Evolutionary conservation across 208 protist species (phyloP).

Genomic region (Lotmaria passim): DNA sequence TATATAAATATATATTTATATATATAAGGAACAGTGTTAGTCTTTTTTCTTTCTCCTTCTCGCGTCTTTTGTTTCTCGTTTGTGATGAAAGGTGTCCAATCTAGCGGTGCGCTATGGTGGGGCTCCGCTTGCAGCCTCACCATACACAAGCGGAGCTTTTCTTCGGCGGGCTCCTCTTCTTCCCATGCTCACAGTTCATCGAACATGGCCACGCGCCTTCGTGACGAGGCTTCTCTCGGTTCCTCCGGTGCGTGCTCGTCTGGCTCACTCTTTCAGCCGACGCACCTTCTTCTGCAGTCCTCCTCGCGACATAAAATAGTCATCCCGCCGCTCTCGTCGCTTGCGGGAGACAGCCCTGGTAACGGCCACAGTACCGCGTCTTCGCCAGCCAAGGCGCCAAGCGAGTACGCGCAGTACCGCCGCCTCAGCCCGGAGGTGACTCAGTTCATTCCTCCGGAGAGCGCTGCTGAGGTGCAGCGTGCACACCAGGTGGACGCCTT

Average conservation of each 20-base stretch:
- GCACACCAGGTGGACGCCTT: slow-evolving; percentile 66
- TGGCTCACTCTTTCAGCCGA: slow-evolving; percentile 7
- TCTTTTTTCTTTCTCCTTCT: slow-evolving; percentile 3
- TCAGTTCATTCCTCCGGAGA: slow-evolving; percentile 48
- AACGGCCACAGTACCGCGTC: background rate
- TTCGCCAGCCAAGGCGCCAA: background rate
- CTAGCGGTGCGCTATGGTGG: background rate
- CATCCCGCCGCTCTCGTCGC: slow-evolving; percentile 47
- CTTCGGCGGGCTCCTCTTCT: too few relatives aligned
- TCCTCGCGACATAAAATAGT: slow-evolving; percentile 52
- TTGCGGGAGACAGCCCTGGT: background rate
- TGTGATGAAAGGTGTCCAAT: background rate
- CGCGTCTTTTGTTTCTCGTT: slow-evolving; percentile 9
- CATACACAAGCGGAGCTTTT: too few relatives aligned
- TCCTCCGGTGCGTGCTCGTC: too few relatives aligned
- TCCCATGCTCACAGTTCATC: too few relatives aligned
- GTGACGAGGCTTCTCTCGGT: too few relatives aligned
- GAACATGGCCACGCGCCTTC: too few relatives aligned
- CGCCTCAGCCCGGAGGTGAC: slow-evolving; percentile 32
- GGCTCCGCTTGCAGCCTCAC: too few relatives aligned
- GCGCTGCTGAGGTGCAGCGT: slow-evolving; percentile 52
- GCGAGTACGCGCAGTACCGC: slow-evolving; percentile 42
- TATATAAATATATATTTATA: background rate
- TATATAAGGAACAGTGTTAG: background rate
- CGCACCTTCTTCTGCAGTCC: slow-evolving; percentile 22